Base-by-base conservation (phyloP, 257 asterid species). In the Solanum phureja region DNA sequence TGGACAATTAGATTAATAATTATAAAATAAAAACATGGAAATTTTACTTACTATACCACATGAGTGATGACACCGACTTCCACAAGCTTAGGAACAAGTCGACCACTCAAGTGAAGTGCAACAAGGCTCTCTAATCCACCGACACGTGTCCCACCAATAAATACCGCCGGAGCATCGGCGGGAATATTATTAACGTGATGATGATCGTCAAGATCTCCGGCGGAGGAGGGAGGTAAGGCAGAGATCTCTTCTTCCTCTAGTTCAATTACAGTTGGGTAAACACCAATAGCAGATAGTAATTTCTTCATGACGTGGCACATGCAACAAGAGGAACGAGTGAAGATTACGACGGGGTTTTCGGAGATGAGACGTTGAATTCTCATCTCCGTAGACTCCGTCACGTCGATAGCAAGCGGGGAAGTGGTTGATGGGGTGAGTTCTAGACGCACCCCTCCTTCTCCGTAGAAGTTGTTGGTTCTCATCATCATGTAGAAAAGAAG, bases 271-370 rank as follows among this genome's bases (percentile, higher is more conserved):
- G 99, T 96, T 5, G 99, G 98, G 83, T 93, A 94, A 69, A 94
- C 99, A 11, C 99, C 98, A 40, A 95, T 58, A 87, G 93, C 87
- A 60, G 96, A 90, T 37, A 96, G 94, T 88, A 96, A 93, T 69
- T 91, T 88, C 89, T 91, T 94, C 99, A 96, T 96, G 79, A 92
- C 99, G 89, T 96, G 96, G 92, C 98, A 95, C 98, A 96, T 96
- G 97, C 96, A 95, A 88, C 99, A 96, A 37, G 99, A 88, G 2
- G 98, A 87, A 34, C 98, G 97, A 92, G 93, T 93, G 90, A 96
- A 95, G 86, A 96, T 95, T 88, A 96, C 86, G 84, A 96, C 94
- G 10, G 98, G 99, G 46, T 95, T 95, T 87, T 96, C 99, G 37
- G 95, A 84, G 79, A 95, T 91, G 86, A 95, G 95, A 69, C 99